Conservation (phyloP, 2,329 filamentous ascomycete genomes). For the Colletotrichum sublineola region DNA sequence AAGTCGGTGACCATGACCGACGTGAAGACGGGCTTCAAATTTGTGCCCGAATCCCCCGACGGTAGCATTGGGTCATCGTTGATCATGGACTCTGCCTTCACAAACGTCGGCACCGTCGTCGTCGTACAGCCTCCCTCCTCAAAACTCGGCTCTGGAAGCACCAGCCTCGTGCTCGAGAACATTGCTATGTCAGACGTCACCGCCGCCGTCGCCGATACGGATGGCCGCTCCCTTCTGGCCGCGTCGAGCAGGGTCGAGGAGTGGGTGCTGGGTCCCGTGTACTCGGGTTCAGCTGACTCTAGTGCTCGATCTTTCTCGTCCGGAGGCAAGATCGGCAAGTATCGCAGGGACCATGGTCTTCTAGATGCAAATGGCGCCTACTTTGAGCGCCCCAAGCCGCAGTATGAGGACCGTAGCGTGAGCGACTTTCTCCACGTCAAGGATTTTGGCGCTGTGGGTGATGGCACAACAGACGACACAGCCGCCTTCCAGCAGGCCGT, state of each 20-base stretch:
- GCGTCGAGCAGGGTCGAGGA: conserved; percentile 30
- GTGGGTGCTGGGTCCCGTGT: conserved; percentile 43
- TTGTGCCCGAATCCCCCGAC: conserved; percentile 6
- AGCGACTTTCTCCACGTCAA: conserved; percentile 42
- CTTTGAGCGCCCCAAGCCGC: conserved; percentile 66
- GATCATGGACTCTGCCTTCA: conserved; percentile 42
- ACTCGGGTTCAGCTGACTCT: conserved; percentile 33
- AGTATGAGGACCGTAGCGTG: conserved; percentile 56
- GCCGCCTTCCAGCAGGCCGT: conserved; percentile 61
- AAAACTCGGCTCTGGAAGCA: conserved; percentile 22
- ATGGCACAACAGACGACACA: conserved; percentile 62
- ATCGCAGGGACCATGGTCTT: conserved; percentile 14
- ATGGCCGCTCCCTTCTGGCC: conserved; percentile 31
- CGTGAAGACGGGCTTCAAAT: conserved; percentile 22
- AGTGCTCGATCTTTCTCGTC: neutral
- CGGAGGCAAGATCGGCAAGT: conserved; percentile 36
- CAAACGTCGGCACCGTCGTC: conserved; percentile 39
- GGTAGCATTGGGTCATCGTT: conserved; percentile 38
- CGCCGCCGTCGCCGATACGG: conserved; percentile 38
- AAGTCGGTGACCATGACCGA: conserved; percentile 34
- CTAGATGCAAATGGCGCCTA: conserved; percentile 47
- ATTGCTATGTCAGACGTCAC: conserved; percentile 59
- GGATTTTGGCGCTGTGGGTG: too few relatives aligned
- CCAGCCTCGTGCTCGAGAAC: conserved; percentile 65
- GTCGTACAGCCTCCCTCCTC: neutral